These are phyloP conservation scores for Noccaea caerulescens DNA, from an alignment of 345 rosid species.

Conservation along the genomic window DNA sequence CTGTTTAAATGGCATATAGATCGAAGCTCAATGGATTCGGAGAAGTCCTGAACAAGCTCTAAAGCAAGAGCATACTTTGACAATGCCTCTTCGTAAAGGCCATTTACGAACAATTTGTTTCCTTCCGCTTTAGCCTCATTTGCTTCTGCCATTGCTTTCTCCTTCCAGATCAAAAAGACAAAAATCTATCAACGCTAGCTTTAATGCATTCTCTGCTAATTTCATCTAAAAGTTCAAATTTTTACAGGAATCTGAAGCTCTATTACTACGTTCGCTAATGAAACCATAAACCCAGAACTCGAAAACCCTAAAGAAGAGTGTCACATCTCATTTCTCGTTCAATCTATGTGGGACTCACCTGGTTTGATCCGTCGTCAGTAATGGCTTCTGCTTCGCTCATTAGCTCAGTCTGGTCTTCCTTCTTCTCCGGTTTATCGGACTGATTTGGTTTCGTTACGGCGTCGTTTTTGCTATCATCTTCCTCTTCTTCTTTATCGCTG, in stretches of 20 bases:
- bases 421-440: slow-evolving; percentile 28
- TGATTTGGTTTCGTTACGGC: slow-evolving; percentile 26
- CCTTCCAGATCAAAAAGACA: slow-evolving; percentile 34
- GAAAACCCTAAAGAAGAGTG: slow-evolving; percentile 25
- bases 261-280: background rate
- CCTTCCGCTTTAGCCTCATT: slow-evolving; percentile 85
- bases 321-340: background rate
- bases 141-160: slow-evolving; percentile 65
- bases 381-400: slow-evolving; percentile 23
- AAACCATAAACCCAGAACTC: slow-evolving; percentile 27
- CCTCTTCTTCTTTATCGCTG: slow-evolving; percentile 53
- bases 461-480: slow-evolving; percentile 1
- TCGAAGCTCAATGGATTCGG: slow-evolving; percentile 58
- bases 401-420: slow-evolving; percentile 24
- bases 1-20: slow-evolving; percentile 86
- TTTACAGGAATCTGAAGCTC: slow-evolving; percentile 7
- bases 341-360: slow-evolving; percentile 40
- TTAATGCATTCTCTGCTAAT: background rate
- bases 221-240: slow-evolving; percentile 1
- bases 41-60: slow-evolving; percentile 50
- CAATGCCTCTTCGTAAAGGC: slow-evolving; percentile 80
- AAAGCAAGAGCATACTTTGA: slow-evolving; percentile 66
- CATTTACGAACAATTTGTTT: slow-evolving; percentile 66
- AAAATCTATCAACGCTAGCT: background rate
- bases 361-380: slow-evolving; percentile 46